phyloP scores from a whole-genome alignment of 768 basidiomycete species.

The Lentinula sp. region DNA sequence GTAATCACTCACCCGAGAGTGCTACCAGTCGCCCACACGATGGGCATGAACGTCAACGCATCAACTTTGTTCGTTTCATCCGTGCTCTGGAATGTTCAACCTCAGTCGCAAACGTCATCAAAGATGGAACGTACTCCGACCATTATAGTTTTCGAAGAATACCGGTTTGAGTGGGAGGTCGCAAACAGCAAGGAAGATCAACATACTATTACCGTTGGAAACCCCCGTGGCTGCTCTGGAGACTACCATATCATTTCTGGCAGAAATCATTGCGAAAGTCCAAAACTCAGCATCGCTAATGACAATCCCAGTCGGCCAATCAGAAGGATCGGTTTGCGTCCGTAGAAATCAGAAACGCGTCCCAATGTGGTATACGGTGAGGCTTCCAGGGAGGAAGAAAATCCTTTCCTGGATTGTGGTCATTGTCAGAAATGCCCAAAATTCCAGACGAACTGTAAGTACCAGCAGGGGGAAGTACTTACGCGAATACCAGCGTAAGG shows the following conservation, averaged over 20 bases:
- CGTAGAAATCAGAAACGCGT: conserved; percentile 23
- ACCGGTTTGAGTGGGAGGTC: not conserved
- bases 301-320: conserved; percentile 22
- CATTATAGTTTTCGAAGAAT: conserved; percentile 20
- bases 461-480: not conserved
- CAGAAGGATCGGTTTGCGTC: conserved; percentile 22
- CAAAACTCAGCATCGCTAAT: conserved; percentile 21
- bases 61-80: conserved; percentile 21
- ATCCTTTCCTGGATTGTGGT: conserved; percentile 18
- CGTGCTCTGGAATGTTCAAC: conserved; percentile 13
- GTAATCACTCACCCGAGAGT: conserved; percentile 15
- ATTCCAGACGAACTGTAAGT: not conserved
- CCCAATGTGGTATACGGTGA: conserved; percentile 22
- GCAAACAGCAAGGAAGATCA: not conserved
- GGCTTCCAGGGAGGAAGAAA: conserved; percentile 22
- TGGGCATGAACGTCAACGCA: conserved; percentile 20
- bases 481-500: conserved; percentile 19
- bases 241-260: conserved; percentile 17
- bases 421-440: not conserved
- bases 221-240: conserved; percentile 19
- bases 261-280: conserved; percentile 19
- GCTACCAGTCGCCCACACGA: conserved; percentile 22
- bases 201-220: conserved; percentile 24
- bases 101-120: no score
- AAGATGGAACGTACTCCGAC: conserved; percentile 15